Evolutionary conservation across 306 rosid genomes (phyloP), one percentile per base, ranked within the genome.

Genomic region (Gillenia trifoliata): DNA sequence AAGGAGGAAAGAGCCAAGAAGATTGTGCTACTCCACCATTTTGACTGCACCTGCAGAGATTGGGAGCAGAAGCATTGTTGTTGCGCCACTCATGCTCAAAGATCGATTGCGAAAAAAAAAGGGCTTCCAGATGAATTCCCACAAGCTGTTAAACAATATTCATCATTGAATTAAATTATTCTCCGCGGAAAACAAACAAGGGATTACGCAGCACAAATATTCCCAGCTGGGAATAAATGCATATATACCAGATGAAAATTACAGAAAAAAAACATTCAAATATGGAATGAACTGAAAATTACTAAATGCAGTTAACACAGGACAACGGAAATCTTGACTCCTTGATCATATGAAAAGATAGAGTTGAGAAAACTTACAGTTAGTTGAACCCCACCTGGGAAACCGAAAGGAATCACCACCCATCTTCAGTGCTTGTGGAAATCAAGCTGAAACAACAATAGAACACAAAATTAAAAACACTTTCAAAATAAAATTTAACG

Each of bases 91-190:
- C 55, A 74, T 84, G 83, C 83, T 93, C 66, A 96, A 92, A 93
- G 64, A 77, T 89, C 12, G 97, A 76, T 52, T 88, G 98, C n/a
- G 20, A 91, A 85, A 72, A 85, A 91, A 78, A 90, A 88, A 1
- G 97, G 96, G 83, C 92, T 90, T 33, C 84, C 65, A 7, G 96
- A 88, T 4, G 96, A 82, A 84, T 90, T 91, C 85, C 93, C 96
- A 73, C 89, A 89, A 85, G 96, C 99, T 94, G 97, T 59, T 10
- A n/a, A 71, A 84, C 72, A 70, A 72, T 28, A 54, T 45, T 45
- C 56, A 55, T 45, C 56, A 55, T 79, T 31, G 12, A 3, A 71
- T 75, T 36, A 78, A 74, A 40, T 29, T 19, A 55, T 65, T 25
- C 29, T 22, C 4, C 36, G 66, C 52, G 20, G 11, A 75, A 71